These are phyloP conservation scores for Botrytis aclada DNA, from an alignment of 2,329 filamentous ascomycete genomes.

Conservation along the genomic window DNA sequence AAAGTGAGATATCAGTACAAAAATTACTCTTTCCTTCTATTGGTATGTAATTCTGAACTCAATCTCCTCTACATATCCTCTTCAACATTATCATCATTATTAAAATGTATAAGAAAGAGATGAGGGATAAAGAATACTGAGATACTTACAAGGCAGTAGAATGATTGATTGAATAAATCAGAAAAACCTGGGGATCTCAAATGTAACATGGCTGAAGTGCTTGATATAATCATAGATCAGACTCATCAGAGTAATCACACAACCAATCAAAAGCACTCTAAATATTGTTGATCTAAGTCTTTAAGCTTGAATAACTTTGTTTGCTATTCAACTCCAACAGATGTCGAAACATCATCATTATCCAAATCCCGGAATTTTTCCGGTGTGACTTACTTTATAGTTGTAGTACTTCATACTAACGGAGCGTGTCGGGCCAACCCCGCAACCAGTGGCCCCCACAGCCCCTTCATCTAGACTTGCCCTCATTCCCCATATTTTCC, in stretches of 20 bases:
- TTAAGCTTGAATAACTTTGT: background rate
- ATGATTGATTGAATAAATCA: background rate
- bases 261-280: background rate
- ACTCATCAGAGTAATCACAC: too few relatives aligned
- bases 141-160: background rate
- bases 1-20: background rate
- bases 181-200: background rate
- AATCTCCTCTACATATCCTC: background rate
- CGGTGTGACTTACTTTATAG: background rate
- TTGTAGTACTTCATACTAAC: background rate
- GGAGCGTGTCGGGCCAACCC: background rate
- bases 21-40: background rate
- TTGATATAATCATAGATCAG: background rate
- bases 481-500: background rate
- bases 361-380: background rate
- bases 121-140: too few relatives aligned
- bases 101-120: background rate
- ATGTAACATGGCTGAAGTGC: background rate
- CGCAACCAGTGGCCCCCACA: background rate
- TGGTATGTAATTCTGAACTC: background rate
- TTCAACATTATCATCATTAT: accelerated
- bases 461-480: background rate
- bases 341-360: background rate
- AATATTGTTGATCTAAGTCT: background rate
- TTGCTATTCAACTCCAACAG: background rate